phyloP scores from a whole-genome alignment of 2,329 filamentous ascomycete genomes.

The Epichloe sp. region DNA sequence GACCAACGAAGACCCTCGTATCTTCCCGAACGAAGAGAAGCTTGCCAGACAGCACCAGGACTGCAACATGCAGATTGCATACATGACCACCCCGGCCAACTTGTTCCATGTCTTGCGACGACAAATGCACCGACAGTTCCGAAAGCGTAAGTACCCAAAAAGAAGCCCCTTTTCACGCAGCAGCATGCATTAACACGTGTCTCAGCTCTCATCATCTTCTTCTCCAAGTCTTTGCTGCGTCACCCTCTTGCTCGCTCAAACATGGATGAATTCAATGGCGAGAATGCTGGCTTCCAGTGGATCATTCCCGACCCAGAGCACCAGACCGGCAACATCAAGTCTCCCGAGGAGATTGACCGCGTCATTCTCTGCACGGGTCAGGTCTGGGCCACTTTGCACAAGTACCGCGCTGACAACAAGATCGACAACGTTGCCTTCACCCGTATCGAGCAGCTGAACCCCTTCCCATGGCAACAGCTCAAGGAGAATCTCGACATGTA shows the following conservation, averaged over 20 bases:
- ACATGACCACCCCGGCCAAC: slow-evolving; percentile 94
- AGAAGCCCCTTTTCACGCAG: background rate
- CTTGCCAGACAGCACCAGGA: slow-evolving; percentile 96
- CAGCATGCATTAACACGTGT: background rate
- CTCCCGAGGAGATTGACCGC: slow-evolving; percentile 78
- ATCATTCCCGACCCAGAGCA: slow-evolving; percentile 88
- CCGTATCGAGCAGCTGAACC: slow-evolving; percentile 93
- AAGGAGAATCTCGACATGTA: slow-evolving; percentile 95
- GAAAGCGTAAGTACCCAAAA: slow-evolving; percentile 64
- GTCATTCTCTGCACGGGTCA: slow-evolving; percentile 92
- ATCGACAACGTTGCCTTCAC: slow-evolving; percentile 89
- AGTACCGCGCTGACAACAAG: slow-evolving; percentile 77
- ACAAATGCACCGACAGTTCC: slow-evolving; percentile 98
- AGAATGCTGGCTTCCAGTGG: slow-evolving; percentile 84
- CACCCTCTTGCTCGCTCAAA: slow-evolving; percentile 83
- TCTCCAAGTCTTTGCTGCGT: slow-evolving; percentile 91
- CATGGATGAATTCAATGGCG: slow-evolving; percentile 81
- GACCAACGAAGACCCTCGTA: slow-evolving; percentile 90
- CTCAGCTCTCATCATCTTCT: slow-evolving; percentile 85
- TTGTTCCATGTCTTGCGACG: slow-evolving; percentile 91
- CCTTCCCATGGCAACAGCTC: slow-evolving; percentile 96
- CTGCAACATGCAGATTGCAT: slow-evolving; percentile 97
- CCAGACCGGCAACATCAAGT: slow-evolving; percentile 57
- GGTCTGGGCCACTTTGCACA: slow-evolving; percentile 80
- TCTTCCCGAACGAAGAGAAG: slow-evolving; percentile 81